Conservation (phyloP, 345 rosid genomes). For the Fremontodendron californicum region DNA sequence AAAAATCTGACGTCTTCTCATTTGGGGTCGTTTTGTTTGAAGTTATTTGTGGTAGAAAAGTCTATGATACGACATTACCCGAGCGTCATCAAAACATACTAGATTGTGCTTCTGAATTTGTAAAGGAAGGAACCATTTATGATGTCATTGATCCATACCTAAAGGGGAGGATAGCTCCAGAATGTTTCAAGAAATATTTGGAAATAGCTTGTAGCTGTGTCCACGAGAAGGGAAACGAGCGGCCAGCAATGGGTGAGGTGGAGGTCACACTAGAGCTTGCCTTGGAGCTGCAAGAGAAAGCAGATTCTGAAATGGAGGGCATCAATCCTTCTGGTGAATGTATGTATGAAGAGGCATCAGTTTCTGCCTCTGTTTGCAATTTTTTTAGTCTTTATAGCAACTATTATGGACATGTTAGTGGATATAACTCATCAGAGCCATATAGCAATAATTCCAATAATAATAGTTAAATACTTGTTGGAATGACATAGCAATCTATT, state of each 20-base stretch:
- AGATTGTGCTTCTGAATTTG: neutral
- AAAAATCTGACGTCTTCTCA: slow-evolving; percentile 31
- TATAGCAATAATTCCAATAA: neutral
- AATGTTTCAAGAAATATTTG: slow-evolving; percentile 1
- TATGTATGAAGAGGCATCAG: neutral
- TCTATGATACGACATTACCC: too few species aligned
- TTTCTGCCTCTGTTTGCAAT: neutral
- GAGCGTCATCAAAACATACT: too few species aligned
- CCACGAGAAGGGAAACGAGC: neutral
- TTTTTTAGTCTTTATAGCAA: neutral
- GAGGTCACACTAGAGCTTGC: slow-evolving; percentile 7
- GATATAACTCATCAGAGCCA: neutral
- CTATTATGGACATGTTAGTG: too few species aligned
- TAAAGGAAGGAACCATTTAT: neutral
- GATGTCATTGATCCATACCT: neutral
- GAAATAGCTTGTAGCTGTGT: slow-evolving; percentile 9
- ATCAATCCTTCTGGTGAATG: neutral
- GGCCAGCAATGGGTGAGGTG: slow-evolving; percentile 16
- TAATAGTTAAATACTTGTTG: slow-evolving; percentile 9
- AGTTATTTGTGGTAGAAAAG: slow-evolving; percentile 28
- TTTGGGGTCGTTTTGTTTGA: slow-evolving; percentile 36
- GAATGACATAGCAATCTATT: too few species aligned
- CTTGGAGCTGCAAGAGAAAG: slow-evolving; percentile 9
- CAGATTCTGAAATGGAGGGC: neutral
- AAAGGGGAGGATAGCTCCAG: slow-evolving; percentile 8